Evolutionary conservation across 2,329 filamentous ascomycete species (phyloP).

Genomic region (Gaeumannomyces sp.): DNA sequence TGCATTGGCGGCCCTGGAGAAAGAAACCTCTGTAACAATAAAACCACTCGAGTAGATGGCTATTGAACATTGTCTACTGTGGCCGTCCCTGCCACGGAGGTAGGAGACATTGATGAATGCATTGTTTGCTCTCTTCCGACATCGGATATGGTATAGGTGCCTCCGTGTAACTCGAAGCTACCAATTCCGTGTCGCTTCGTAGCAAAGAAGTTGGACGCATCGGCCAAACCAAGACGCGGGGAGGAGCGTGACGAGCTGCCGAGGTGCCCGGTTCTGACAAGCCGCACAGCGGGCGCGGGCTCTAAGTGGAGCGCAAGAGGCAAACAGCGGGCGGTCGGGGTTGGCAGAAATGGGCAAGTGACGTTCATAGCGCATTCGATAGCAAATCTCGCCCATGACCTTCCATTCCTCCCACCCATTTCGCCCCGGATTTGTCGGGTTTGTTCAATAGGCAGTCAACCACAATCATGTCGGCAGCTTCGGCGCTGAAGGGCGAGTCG

Average conservation of each 20-base stretch:
- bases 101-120: neutral
- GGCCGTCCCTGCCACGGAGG: too few species aligned
- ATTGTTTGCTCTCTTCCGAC: neutral
- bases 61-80: neutral
- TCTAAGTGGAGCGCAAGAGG: neutral
- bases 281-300: too few species aligned
- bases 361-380: neutral
- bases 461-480: conserved; percentile 16
- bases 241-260: too few species aligned
- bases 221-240: too few species aligned
- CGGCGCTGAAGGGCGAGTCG: conserved; percentile 44
- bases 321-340: neutral
- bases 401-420: neutral
- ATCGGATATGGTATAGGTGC: neutral
- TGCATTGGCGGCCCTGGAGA: conserved; percentile 3
- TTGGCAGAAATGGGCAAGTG: neutral
- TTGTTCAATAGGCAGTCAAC: neutral
- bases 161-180: too few species aligned
- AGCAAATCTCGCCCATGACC: neutral
- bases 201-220: too few species aligned
- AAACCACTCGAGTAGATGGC: conserved; percentile 1
- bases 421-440: neutral
- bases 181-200: neutral
- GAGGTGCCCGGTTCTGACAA: too few species aligned
- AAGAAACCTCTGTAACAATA: conserved; percentile 2